A percentile compares a stretch with the other conserved stretches of the same genome.
phyloP scores from a whole-genome alignment of 2,329 filamentous ascomycete genomes.

The Beauveria varroae region DNA sequence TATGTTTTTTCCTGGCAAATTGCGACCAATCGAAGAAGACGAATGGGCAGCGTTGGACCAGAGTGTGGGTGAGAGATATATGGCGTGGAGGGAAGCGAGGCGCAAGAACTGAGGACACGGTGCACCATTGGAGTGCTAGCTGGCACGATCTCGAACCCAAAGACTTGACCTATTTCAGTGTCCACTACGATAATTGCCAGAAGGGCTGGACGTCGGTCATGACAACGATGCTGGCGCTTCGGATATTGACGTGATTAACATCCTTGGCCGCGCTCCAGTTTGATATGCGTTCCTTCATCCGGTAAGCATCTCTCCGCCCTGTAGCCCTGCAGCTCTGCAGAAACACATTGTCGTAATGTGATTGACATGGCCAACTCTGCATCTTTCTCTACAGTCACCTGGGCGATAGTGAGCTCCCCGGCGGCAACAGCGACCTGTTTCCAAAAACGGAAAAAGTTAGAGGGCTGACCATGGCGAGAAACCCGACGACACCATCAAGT shows the following conservation, averaged over 20 bases:
- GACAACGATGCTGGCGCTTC: slow-evolving; percentile 16
- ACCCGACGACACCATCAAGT: slow-evolving; percentile 13
- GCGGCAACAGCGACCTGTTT: slow-evolving; percentile 16
- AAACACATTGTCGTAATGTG: not conserved
- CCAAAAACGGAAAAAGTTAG: slow-evolving; percentile 10
- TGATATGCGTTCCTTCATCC: slow-evolving; percentile 9
- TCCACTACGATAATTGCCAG: slow-evolving; percentile 19
- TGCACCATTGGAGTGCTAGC: slow-evolving; percentile 9
- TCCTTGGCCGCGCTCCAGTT: slow-evolving; percentile 7
- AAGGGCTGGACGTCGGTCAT: slow-evolving; percentile 21
- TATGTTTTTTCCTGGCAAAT: not conserved
- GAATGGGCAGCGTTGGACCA: not conserved
- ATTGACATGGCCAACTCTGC: not conserved
- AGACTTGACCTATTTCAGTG: slow-evolving; percentile 18
- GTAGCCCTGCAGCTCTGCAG: not conserved
- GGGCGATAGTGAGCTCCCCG: slow-evolving; percentile 13
- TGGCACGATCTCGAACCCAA: slow-evolving; percentile 13
- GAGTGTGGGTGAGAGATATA: too few species aligned
- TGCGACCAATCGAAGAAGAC: not conserved
- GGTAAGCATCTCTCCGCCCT: not conserved
- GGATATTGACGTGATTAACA: slow-evolving; percentile 18
- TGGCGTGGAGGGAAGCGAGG: too few species aligned
- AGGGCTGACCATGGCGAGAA: not conserved
- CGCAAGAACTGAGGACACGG: too few species aligned
- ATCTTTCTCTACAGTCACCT: not conserved